Evolutionary conservation across 2,329 filamentous ascomycete species (phyloP).

Genomic region (Fusarium marasasianum): DNA sequence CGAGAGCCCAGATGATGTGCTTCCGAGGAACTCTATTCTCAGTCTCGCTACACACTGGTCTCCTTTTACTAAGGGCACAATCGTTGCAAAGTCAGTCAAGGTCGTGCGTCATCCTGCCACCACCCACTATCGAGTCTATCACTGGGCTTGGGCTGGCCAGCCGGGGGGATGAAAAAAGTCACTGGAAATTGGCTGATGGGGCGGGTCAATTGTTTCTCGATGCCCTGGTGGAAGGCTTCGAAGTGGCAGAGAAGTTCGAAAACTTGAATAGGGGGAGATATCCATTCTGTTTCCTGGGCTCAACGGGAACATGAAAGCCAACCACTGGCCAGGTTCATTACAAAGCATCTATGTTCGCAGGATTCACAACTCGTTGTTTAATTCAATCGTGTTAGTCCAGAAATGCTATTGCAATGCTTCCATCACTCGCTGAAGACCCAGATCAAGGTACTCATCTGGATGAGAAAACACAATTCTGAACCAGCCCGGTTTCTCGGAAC

Average conservation of each 20-base stretch:
- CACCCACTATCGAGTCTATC: neutral
- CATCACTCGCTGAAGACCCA: constrained; percentile 39
- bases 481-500: constrained; percentile 51
- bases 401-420: constrained; percentile 22
- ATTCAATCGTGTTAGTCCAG: neutral
- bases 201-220: neutral
- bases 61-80: neutral
- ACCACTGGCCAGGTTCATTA: too few species aligned
- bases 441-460: constrained; percentile 42
- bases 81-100: neutral
- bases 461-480: constrained; percentile 53
- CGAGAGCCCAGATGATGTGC: neutral
- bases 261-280: neutral
- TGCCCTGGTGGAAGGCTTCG: neutral
- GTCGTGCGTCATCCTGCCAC: neutral
- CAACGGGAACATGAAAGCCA: neutral
- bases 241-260: neutral
- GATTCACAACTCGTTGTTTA: neutral
- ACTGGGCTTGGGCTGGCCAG: neutral
- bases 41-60: neutral
- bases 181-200: neutral
- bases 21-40: neutral
- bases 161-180: too few species aligned
- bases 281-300: neutral
- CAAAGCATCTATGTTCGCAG: neutral